Base-by-base conservation (phyloP, 176 grass and related monocot species). In the Stipa capillata region DNA sequence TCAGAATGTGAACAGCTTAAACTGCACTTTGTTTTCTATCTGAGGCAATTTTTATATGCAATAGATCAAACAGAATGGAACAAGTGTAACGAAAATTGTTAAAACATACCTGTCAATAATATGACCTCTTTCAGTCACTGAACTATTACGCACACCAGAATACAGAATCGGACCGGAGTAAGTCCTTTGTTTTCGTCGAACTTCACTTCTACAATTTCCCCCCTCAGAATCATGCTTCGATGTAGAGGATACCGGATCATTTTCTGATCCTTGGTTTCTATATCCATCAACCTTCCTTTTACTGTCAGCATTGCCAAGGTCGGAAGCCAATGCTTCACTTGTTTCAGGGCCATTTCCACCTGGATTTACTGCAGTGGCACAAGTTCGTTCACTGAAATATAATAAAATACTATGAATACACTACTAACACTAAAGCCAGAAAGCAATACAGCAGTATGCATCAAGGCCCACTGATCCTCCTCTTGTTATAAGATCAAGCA, bases 161-260 rank as follows among this genome's bases (percentile, higher is more conserved):
- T 80, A 72, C 50, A 80, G 10, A 91, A 92, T 59, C 25, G 92
- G 87, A 44, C 95, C 87, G 4, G 91, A 94, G 71, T 79, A 94
- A 59, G 89, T 86, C 65, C 87, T 84, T 51, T 81, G 76, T 80
- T 82, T 97, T 78, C 87, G 86, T 80, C 82, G 76, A 59, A 73
- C 73, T 75, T 90, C 83, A 84, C 56, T 76, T 58, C 56, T 89
- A 54, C 24, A 34, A 9, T 76, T 79, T 64, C 83, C 82, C 3
- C 43, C 48, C 17, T 90, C 87, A 54, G 77, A 49, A 64, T 77
- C 64, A 51, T 88, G 77, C 63, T 92, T 93, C 11, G 64, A 89
- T 79, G 87, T 91, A 73, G 91, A 85, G 53, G 78, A 78, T 9
- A 78, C 57, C 11, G 39, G 83, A 82, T 71, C 68, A 57, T 83